Conservation (phyloP, 225 moss, liverwort and hornwort species). For the Polytrichum commune region DNA sequence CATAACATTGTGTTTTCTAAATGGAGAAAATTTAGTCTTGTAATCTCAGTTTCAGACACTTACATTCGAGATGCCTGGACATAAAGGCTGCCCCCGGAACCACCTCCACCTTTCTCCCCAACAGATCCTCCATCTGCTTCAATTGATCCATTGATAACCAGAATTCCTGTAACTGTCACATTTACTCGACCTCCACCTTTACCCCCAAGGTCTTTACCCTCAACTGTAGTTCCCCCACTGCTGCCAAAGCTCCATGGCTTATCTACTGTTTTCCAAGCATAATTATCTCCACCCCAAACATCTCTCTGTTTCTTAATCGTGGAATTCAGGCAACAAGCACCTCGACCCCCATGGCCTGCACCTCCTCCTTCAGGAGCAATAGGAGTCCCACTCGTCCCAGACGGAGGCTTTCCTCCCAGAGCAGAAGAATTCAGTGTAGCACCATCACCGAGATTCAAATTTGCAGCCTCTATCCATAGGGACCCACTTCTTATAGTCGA, state of each 20-base stretch:
- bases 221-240: constrained; percentile 64
- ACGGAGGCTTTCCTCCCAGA: constrained; percentile 74
- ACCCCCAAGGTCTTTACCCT: constrained; percentile 55
- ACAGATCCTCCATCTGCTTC: constrained; percentile 85
- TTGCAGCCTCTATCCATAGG: constrained; percentile 70
- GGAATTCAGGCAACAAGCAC: constrained; percentile 56
- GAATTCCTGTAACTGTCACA: constrained; percentile 49
- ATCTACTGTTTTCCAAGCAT: constrained; percentile 70
- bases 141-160: constrained; percentile 69
- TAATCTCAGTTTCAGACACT: constrained; percentile 13
- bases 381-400: constrained; percentile 75
- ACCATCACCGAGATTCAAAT: constrained; percentile 55
- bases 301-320: constrained; percentile 55
- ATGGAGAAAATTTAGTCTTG: not conserved
- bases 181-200: constrained; percentile 79
- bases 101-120: constrained; percentile 76
- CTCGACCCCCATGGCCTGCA: constrained; percentile 86
- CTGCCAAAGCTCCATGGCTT: constrained; percentile 87
- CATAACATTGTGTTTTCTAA: not conserved
- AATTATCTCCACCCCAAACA: constrained; percentile 83
- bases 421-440: constrained; percentile 62
- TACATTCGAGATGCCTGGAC: constrained; percentile 67
- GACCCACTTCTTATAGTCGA: constrained; percentile 69
- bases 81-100: constrained; percentile 84
- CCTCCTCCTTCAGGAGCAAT: constrained; percentile 68